Percentiles rank a stretch among this genome's conserved stretches.
These are phyloP conservation scores for Mortierella sp. DNA, from an alignment of 371 early-diverging fungal species.

Conservation along the genomic window DNA sequence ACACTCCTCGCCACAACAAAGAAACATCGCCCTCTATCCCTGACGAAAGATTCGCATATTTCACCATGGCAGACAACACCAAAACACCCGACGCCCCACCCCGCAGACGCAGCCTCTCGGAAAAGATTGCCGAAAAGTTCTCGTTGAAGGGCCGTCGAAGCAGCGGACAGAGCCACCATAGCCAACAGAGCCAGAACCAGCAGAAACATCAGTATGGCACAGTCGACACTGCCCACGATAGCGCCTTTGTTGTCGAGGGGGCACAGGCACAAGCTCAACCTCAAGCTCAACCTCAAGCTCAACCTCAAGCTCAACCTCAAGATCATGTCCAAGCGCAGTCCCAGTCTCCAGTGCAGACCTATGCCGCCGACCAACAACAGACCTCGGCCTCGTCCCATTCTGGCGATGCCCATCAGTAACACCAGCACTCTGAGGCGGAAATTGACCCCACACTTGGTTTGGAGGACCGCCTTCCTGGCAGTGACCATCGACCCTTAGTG, in stretches of 20 bases:
- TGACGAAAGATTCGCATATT: neutral
- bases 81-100: neutral
- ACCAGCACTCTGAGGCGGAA: neutral
- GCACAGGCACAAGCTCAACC: neutral
- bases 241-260: slow-evolving; percentile 30
- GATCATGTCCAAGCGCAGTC: too few relatives aligned
- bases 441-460: neutral
- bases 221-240: slow-evolving; percentile 21
- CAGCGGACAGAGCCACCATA: neutral
- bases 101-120: slow-evolving; percentile 14
- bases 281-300: slow-evolving; percentile 1
- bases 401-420: neutral
- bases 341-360: too few relatives aligned
- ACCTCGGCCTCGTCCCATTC: neutral
- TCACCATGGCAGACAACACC: slow-evolving; percentile 21
- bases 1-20: neutral
- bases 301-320: neutral
- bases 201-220: slow-evolving; percentile 23
- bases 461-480: neutral
- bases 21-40: neutral
- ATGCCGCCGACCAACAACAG: slow-evolving; percentile 1
- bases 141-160: neutral
- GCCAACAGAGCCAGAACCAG: slow-evolving; percentile 3
- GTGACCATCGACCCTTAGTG: slow-evolving; percentile 2
- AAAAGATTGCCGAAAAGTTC: slow-evolving; percentile 27